Evolutionary conservation across 2,329 filamentous ascomycete genomes (phyloP).

Genomic region (Bisporella sp.): DNA sequence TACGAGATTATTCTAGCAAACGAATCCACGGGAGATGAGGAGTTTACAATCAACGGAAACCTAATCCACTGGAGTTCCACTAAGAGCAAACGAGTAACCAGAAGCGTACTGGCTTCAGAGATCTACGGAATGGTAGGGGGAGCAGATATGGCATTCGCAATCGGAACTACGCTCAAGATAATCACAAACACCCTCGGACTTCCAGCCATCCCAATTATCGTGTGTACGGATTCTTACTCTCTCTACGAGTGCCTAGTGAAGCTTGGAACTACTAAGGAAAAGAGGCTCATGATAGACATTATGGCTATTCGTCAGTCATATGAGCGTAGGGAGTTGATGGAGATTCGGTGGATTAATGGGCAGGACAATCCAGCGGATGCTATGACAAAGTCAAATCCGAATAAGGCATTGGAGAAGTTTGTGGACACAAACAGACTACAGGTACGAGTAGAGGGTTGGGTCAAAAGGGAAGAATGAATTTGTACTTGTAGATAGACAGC

Average conservation of each 20-base stretch:
- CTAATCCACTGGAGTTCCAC: slow-evolving; percentile 11
- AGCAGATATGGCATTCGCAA: slow-evolving; percentile 7
- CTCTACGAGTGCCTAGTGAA: slow-evolving; percentile 15
- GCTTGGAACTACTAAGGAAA: slow-evolving; percentile 9
- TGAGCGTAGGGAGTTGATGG: too few species aligned
- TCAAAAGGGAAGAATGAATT: too few species aligned
- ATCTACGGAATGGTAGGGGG: slow-evolving; percentile 11
- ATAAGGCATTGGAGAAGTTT: too few species aligned
- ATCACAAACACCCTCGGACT: slow-evolving; percentile 4
- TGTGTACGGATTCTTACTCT: slow-evolving; percentile 13
- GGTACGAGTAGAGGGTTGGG: too few species aligned
- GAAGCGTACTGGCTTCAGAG: slow-evolving; percentile 11
- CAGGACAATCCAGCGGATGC: too few species aligned
- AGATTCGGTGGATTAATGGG: too few species aligned
- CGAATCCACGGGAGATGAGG: background rate
- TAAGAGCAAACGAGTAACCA: slow-evolving; percentile 12
- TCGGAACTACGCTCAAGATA: slow-evolving; percentile 3
- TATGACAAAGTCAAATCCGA: too few species aligned
- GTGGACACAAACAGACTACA: too few species aligned
- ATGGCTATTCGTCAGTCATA: too few species aligned
- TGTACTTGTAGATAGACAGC: too few species aligned
- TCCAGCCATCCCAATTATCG: slow-evolving; percentile 3
- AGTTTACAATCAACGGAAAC: slow-evolving; percentile 9
- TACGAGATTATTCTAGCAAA: slow-evolving; percentile 13
- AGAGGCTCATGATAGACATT: too few species aligned